Conservation (phyloP, 2,329 filamentous ascomycete genomes). For the Phoma sp. region DNA sequence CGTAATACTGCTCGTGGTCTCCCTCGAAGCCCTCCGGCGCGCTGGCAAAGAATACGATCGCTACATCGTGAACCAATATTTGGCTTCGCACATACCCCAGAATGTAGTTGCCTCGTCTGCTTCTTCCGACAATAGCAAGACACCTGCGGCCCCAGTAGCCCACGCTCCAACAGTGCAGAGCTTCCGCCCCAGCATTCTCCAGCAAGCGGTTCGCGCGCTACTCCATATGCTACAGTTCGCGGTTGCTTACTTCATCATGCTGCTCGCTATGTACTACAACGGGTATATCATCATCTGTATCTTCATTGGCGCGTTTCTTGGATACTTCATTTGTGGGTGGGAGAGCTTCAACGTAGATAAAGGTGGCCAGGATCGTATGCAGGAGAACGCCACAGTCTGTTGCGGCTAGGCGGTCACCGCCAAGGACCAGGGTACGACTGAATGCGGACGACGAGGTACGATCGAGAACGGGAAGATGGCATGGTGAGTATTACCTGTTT, state of each 20-base stretch:
- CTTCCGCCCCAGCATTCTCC: slow-evolving; percentile 66
- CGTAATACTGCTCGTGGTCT: slow-evolving; percentile 74
- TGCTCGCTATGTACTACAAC: slow-evolving; percentile 72
- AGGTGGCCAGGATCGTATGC: slow-evolving; percentile 38
- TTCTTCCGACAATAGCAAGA: slow-evolving; percentile 28
- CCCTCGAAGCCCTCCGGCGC: slow-evolving; percentile 76
- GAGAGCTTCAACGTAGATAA: slow-evolving; percentile 40
- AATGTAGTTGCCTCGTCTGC: slow-evolving; percentile 19
- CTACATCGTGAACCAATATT: slow-evolving; percentile 65
- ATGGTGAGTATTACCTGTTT: background rate
- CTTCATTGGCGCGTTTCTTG: slow-evolving; percentile 47
- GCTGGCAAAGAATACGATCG: slow-evolving; percentile 76
- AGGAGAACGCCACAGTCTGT: slow-evolving; percentile 46
- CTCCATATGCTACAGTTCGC: slow-evolving; percentile 79
- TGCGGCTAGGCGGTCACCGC: slow-evolving; percentile 33
- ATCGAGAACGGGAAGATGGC: background rate
- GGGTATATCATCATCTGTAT: slow-evolving; percentile 70
- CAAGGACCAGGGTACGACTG: background rate
- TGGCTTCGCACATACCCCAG: slow-evolving; percentile 24
- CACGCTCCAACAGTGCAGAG: slow-evolving; percentile 13
- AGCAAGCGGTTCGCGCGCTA: slow-evolving; percentile 72
- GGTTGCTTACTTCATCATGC: slow-evolving; percentile 82
- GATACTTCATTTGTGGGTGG: slow-evolving; percentile 48
- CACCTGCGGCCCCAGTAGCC: background rate
- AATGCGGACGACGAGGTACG: background rate